Conservation (phyloP, 1,284 basidiomycete species). For the Golubevia pallescens region DNA sequence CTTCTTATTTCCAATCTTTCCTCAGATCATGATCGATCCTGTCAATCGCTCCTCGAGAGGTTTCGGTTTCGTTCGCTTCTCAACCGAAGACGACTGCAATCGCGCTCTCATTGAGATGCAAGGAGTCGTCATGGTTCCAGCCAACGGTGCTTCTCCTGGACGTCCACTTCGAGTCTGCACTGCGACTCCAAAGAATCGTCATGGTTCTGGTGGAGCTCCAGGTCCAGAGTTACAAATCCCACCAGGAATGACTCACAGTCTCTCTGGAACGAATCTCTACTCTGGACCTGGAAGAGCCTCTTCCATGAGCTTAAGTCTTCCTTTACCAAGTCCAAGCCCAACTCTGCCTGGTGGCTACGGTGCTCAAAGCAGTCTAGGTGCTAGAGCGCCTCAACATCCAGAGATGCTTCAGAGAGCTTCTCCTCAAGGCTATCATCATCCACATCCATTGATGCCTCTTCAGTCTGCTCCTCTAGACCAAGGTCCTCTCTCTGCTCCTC, state of each 20-base stretch:
- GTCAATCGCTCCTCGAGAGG: constrained; percentile 40
- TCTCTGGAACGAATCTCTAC: too few relatives aligned
- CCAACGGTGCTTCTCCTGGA: constrained; percentile 32
- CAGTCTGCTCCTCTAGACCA: not conserved
- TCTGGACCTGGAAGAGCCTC: too few relatives aligned
- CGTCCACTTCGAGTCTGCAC: constrained; percentile 48
- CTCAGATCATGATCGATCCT: constrained; percentile 43
- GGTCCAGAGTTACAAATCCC: too few relatives aligned
- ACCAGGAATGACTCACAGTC: too few relatives aligned
- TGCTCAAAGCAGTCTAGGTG: too few relatives aligned
- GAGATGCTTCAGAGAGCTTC: too few relatives aligned
- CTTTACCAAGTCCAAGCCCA: too few relatives aligned
- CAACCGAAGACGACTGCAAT: constrained; percentile 37
- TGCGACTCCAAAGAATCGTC: constrained; percentile 49
- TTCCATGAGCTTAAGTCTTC: too few relatives aligned
- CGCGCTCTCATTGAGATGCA: constrained; percentile 62
- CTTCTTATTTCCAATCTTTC: not conserved
- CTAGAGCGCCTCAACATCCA: too few relatives aligned
- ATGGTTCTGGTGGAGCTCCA: not conserved
- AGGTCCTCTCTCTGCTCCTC: not conserved
- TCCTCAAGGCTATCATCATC: too few relatives aligned
- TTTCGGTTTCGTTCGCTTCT: constrained; percentile 57
- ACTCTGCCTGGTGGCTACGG: too few relatives aligned
- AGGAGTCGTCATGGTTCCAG: constrained; percentile 28
- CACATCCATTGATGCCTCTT: too few relatives aligned